Percentiles rank a stretch among this genome's conserved stretches.
phyloP scores from a whole-genome alignment of 1,284 basidiomycete species.

The Rhizopogon hawkerae region DNA sequence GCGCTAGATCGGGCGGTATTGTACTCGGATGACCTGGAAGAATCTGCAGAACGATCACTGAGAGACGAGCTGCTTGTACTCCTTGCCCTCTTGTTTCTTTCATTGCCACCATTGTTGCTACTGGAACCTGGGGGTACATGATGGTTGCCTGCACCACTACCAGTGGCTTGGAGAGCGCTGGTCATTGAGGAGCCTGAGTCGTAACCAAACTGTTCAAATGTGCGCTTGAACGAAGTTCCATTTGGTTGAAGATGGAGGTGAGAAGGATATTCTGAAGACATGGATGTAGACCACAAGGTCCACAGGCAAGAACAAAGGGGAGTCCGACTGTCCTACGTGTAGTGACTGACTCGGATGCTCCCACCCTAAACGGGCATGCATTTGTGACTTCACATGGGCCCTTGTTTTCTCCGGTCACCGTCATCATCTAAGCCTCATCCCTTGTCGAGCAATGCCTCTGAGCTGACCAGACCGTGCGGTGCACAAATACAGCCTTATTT shows the following conservation, averaged over 20 bases:
- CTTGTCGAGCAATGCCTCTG: background rate
- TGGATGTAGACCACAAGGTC: background rate
- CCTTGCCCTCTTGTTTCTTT: slow-evolving; percentile 24
- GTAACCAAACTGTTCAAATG: slow-evolving; percentile 40
- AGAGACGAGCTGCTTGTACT: slow-evolving; percentile 25
- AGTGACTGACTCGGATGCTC: background rate
- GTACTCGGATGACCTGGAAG: slow-evolving; percentile 25
- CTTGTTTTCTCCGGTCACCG: background rate
- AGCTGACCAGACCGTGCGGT: background rate
- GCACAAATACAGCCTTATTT: background rate
- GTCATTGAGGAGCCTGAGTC: slow-evolving; percentile 24
- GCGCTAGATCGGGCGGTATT: slow-evolving; percentile 26
- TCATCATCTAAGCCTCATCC: background rate
- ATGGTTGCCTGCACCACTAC: slow-evolving; percentile 20
- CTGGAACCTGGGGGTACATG: slow-evolving; percentile 16
- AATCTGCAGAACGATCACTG: slow-evolving; percentile 20
- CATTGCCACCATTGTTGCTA: slow-evolving; percentile 10
- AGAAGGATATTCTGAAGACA: slow-evolving; percentile 5
- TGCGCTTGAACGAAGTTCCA: slow-evolving; percentile 46
- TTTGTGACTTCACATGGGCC: background rate
- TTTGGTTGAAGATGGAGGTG: slow-evolving; percentile 16
- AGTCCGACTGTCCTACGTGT: background rate
- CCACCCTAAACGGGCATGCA: background rate
- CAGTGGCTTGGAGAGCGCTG: slow-evolving; percentile 17
- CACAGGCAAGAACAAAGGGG: slow-evolving; percentile 1